Conservation (phyloP, 805 yeast species). For the Candida piceae region DNA sequence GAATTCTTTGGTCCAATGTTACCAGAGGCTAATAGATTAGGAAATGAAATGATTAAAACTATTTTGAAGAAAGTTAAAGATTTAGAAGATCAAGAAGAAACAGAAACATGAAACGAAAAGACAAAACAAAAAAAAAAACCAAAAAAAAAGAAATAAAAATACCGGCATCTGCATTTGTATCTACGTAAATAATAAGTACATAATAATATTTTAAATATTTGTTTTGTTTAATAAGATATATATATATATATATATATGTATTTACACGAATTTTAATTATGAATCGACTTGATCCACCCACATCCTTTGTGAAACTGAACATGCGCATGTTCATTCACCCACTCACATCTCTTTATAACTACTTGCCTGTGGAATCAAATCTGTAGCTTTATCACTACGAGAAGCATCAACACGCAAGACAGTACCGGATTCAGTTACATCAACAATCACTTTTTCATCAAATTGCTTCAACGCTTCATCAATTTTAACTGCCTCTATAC, state of each 20-base stretch:
- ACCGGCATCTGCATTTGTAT: too few relatives aligned
- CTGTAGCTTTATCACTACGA: neutral
- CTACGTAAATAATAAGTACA: too few relatives aligned
- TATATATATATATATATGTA: too few relatives aligned
- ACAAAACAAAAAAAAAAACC: too few relatives aligned
- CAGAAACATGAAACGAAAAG: too few relatives aligned
- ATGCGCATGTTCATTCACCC: too few relatives aligned
- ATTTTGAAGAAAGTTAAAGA: conserved; percentile 41
- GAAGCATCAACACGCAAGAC: neutral
- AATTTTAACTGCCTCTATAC: conserved; percentile 53
- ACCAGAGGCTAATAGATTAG: conserved; percentile 80
- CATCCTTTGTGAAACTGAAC: too few relatives aligned
- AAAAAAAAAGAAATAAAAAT: too few relatives aligned
- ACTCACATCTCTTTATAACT: neutral
- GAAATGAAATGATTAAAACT: conserved; percentile 90
- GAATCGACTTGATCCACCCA: too few relatives aligned
- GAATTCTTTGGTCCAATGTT: conserved; percentile 81
- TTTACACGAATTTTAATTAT: too few relatives aligned
- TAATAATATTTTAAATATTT: too few relatives aligned
- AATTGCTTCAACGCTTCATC: conserved; percentile 50
- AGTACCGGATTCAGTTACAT: neutral
- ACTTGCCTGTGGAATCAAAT: neutral
- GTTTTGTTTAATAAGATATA: too few relatives aligned
- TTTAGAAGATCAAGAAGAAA: conserved; percentile 9
- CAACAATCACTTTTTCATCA: conserved; percentile 27